Base-by-base conservation (phyloP, 371 early-diverging fungal species). In the Lichtheimia ramosa region DNA sequence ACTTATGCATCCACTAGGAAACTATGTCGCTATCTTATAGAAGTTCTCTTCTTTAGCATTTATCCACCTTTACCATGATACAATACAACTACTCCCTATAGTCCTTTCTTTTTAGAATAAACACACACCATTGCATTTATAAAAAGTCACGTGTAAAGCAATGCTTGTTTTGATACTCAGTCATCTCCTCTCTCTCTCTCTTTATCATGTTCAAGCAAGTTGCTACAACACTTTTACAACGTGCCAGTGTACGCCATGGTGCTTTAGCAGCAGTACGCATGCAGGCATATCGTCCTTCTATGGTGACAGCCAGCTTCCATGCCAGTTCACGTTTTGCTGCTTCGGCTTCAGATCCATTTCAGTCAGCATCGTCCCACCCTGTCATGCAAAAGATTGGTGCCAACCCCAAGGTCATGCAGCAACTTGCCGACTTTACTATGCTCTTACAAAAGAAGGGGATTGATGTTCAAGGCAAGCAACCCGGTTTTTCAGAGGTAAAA, bases 331-430 rank as follows among this genome's bases (percentile, higher is more conserved):
- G 46, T 18, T 46, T 46, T 16, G 46, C 46, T n/a, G 46, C 46
- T 16, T 46, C 46, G 6, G 46, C 46, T n/a, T 46, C 46, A 8
- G 46, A 46, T 46, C 56, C 56, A 56, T 34, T 34, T 10, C 34
- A 34, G 34, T 34, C 34, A 34, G n/a, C 46, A 8, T n/a, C 39
- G 13, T 23, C 41, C 20, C 75, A 74, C 42, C 75, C 78, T 2
- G 57, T 77, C 20, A 62, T 77, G 58, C 64, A 75, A 34, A 61
- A 78, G 28, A 54, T 78, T 23, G 48, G 58, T 16, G 51, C 62
- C 21, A 66, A 75, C 46, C 79, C 79, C 53, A 68, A 73, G 6
- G 70, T 78, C 48, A 62, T 75, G 52, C 56, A 73, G 16, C 73
- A 71, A 41, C 48, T 78, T n/a, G 49, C 65, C 6, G 73, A 75